Conservation (phyloP, 257 asterid species). For the Primulina eburnea region DNA sequence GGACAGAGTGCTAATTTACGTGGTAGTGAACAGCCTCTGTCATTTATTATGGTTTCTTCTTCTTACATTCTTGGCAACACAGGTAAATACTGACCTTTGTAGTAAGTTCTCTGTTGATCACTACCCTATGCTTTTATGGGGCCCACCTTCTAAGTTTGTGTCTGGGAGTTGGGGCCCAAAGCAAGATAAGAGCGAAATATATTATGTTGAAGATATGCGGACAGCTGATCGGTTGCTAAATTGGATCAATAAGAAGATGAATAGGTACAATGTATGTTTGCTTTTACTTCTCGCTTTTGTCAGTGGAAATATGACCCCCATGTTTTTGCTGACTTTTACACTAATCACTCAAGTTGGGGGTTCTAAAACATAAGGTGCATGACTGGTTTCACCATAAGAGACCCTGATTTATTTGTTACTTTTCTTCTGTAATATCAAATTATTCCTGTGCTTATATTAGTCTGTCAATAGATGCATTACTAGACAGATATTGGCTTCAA, state of each 20-base stretch:
- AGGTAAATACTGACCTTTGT: conserved; percentile 79
- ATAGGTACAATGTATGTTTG: conserved; percentile 44
- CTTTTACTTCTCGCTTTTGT: conserved; percentile 13
- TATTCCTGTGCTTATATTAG: neutral
- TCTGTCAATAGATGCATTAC: conserved; percentile 3
- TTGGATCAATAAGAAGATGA: conserved; percentile 79
- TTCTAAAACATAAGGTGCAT: conserved; percentile 19
- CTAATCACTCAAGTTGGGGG: conserved; percentile 3
- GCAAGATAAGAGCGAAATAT: conserved; percentile 55
- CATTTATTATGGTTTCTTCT: conserved; percentile 28
- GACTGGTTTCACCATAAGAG: conserved; percentile 8
- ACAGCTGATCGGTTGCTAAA: conserved; percentile 67
- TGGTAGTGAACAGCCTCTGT: conserved; percentile 14
- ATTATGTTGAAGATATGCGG: conserved; percentile 49
- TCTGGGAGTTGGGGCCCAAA: conserved; percentile 70
- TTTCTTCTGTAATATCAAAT: neutral
- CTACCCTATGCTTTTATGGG: conserved; percentile 91
- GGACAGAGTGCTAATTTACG: neutral
- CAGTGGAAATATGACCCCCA: conserved; percentile 1
- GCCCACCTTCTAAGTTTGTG: conserved; percentile 76
- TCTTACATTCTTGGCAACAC: conserved; percentile 83
- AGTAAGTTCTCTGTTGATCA: conserved; percentile 72
- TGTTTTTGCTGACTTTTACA: neutral
- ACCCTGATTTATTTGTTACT: neutral
- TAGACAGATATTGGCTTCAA: conserved; percentile 3